Percentiles rank a stretch among this genome's conserved stretches.
Evolutionary conservation across 2,329 filamentous ascomycete species (phyloP).

Genomic region (Endocalyx cinctus): DNA sequence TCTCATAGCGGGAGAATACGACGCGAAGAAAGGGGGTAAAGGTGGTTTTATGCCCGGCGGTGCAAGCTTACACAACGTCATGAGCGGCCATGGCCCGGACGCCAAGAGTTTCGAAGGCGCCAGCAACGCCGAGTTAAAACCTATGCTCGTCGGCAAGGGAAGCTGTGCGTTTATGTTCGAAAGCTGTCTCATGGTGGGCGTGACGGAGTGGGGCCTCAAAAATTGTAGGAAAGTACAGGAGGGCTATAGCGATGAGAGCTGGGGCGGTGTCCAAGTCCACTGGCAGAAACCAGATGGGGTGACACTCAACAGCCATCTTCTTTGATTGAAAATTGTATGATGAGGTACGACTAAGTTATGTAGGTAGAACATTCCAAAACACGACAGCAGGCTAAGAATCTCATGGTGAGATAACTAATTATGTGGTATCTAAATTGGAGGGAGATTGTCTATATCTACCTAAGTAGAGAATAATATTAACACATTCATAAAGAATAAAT

Average conservation of each 20-base stretch:
- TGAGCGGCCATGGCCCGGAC: conserved; percentile 55
- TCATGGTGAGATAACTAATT: too few species aligned
- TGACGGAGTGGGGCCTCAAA: conserved; percentile 63
- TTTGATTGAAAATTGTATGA: too few species aligned
- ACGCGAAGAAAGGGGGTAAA: conserved; percentile 45
- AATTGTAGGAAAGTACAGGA: conserved; percentile 58
- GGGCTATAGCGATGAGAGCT: conserved; percentile 77
- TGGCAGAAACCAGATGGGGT: conserved; percentile 44
- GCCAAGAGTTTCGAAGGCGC: conserved; percentile 46
- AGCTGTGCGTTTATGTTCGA: conserved; percentile 68
- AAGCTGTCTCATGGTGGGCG: conserved; percentile 64
- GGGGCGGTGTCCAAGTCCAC: conserved; percentile 63
- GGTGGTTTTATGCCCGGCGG: conserved; percentile 44
- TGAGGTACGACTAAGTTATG: too few species aligned
- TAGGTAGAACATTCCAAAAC: too few species aligned
- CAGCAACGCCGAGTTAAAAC: conserved; percentile 59
- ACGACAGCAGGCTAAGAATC: too few species aligned
- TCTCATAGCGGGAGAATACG: conserved; percentile 42
- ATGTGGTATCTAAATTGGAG: too few species aligned
- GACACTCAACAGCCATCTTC: conserved; percentile 19
- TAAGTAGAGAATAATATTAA: too few species aligned
- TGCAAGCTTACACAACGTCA: conserved; percentile 54
- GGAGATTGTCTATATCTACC: too few species aligned
- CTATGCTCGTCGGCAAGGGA: conserved; percentile 53
- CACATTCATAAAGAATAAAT: too few species aligned